Percentiles rank a stretch among this genome's conserved stretches.
Evolutionary conservation across 495 filamentous ascomycete genomes (phyloP).

Genomic region (Podospora pseudopauciseta): DNA sequence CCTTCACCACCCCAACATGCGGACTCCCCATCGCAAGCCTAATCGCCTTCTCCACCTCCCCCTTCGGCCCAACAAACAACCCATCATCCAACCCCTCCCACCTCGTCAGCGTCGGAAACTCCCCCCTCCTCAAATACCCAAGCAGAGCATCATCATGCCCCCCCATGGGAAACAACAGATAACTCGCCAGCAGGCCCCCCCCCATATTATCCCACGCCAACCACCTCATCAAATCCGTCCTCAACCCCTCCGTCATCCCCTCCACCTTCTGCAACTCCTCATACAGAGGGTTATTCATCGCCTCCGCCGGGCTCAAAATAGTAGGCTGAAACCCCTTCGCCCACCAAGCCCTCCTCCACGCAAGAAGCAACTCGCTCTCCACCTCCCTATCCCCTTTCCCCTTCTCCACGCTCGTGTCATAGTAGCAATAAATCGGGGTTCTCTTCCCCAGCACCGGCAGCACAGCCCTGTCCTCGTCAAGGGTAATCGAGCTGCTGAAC

Average conservation of each 20-base stretch:
- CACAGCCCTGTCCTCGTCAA: slow-evolving; percentile 82
- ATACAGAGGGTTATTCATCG: slow-evolving; percentile 79
- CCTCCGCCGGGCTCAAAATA: slow-evolving; percentile 75
- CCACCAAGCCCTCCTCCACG: slow-evolving; percentile 93
- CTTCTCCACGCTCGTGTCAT: slow-evolving; percentile 64
- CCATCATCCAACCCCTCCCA: slow-evolving; percentile 70
- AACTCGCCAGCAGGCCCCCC: slow-evolving; percentile 76
- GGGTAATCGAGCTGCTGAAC: slow-evolving; percentile 79
- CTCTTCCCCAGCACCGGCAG: slow-evolving; percentile 73
- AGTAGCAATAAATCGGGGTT: slow-evolving; percentile 88
- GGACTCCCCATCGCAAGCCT: slow-evolving; percentile 56
- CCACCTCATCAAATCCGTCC: slow-evolving; percentile 77
- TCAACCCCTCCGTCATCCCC: slow-evolving; percentile 49
- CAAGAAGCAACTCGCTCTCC: slow-evolving; percentile 73
- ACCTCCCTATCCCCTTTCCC: slow-evolving; percentile 59
- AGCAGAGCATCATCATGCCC: slow-evolving; percentile 69
- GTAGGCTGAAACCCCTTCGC: slow-evolving; percentile 86
- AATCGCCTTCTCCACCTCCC: slow-evolving; percentile 61
- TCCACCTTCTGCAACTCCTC: slow-evolving; percentile 59
- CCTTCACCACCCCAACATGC: slow-evolving; percentile 52
- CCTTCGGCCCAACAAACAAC: slow-evolving; percentile 70
- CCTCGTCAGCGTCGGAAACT: slow-evolving; percentile 66
- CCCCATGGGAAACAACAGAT: slow-evolving; percentile 82
- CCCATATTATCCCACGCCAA: slow-evolving; percentile 92
- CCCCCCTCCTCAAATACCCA: slow-evolving; percentile 65